These are phyloP conservation scores for Annulohypoxylon stygium DNA, from an alignment of 495 filamentous ascomycete species.

Conservation along the genomic window DNA sequence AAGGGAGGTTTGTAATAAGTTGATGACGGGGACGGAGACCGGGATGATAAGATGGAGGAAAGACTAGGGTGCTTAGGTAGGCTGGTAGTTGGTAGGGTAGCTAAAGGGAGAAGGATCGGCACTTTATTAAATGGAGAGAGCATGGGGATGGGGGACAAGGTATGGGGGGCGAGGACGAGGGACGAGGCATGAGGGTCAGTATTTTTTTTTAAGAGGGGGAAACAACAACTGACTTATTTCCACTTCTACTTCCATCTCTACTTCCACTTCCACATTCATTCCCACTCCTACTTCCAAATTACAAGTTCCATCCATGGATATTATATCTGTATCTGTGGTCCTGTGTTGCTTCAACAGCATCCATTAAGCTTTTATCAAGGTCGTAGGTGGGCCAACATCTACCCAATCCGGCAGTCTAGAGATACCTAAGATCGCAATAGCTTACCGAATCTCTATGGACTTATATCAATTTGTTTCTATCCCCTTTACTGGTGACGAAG, in stretches of 20 bases:
- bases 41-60: constrained; percentile 2
- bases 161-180: too few species aligned
- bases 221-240: constrained; percentile 12
- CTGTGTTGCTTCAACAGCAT: too few species aligned
- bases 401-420: constrained; percentile 19
- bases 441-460: not conserved
- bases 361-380: too few species aligned
- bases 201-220: not conserved
- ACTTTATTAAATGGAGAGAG: constrained; percentile 39
- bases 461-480: constrained; percentile 12
- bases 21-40: constrained; percentile 1
- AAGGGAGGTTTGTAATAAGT: constrained; percentile 19
- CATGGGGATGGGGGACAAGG: constrained; percentile 17
- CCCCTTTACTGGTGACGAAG: not conserved
- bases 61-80: not conserved
- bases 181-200: too few species aligned
- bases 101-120: constrained; percentile 36
- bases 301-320: too few species aligned
- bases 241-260: too few species aligned
- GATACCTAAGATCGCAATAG: constrained; percentile 5
- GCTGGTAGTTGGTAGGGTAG: not conserved
- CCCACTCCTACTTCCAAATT: too few species aligned
- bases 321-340: too few species aligned
- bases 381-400: constrained; percentile 14
- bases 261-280: too few species aligned